Evolutionary conservation across 371 early-diverging fungal genomes (phyloP).

Genomic region (Nematocida displodere): DNA sequence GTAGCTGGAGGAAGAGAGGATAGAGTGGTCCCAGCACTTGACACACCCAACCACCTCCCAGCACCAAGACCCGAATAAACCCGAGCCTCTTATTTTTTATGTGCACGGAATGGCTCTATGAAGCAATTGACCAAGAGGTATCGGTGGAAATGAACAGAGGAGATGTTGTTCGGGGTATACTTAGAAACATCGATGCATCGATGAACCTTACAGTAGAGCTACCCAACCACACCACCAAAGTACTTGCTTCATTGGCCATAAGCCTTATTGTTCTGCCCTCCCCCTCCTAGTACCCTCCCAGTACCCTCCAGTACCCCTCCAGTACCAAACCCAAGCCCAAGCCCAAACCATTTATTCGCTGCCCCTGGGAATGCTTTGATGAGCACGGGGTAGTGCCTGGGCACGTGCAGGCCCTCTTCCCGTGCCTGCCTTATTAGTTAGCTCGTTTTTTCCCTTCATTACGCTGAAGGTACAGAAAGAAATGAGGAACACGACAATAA

Average conservation of each 20-base stretch:
- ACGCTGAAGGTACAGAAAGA: not conserved
- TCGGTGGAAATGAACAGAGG: conserved; percentile 12
- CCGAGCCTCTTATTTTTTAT: no score
- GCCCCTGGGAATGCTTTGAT: no score
- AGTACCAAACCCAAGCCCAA: not conserved
- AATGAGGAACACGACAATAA: conserved; percentile 4
- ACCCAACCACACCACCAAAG: not conserved
- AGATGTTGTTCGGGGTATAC: conserved; percentile 10
- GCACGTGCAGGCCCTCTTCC: no score
- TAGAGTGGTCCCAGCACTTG: no score
- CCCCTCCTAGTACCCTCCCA: not conserved
- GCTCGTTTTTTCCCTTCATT: no score
- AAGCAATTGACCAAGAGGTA: conserved; percentile 25
- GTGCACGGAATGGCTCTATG: conserved; percentile 18
- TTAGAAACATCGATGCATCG: conserved; percentile 2
- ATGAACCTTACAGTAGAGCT: conserved; percentile 5
- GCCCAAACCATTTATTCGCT: no score
- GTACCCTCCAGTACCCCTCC: not conserved
- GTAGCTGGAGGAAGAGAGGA: no score
- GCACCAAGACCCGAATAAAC: no score
- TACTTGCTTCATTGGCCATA: conserved; percentile 14
- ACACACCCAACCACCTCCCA: no score
- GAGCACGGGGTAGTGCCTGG: no score
- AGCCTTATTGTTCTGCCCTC: conserved; percentile 27
- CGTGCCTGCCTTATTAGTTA: no score